phyloP scores from a whole-genome alignment of 78 protist genomes.

The Guillardia theta region DNA sequence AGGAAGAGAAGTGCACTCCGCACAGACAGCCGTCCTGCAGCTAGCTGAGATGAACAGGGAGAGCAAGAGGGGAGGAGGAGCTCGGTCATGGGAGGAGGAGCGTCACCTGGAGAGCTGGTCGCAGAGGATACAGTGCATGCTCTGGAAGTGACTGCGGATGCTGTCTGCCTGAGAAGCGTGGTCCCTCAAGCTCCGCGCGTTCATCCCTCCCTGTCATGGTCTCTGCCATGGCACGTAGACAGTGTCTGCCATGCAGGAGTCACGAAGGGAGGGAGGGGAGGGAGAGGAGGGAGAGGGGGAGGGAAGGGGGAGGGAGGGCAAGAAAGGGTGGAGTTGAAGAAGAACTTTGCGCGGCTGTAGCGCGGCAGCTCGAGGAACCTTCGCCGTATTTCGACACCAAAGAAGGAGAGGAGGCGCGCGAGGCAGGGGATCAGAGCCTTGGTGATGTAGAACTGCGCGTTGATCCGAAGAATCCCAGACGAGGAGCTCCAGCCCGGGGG shows the following conservation, averaged over 20 bases:
- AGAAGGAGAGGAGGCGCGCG: background rate
- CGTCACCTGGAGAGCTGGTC: background rate
- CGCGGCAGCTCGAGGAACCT: background rate
- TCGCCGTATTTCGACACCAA: slow-evolving; percentile 28
- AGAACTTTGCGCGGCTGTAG: background rate
- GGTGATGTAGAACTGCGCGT: slow-evolving; percentile 28
- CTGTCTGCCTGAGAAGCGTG: too few relatives aligned
- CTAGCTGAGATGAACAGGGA: background rate
- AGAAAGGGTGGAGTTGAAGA: background rate
- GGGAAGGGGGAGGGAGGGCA: too few relatives aligned
- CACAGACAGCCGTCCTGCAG: background rate
- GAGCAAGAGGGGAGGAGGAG: background rate
- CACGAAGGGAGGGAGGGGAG: background rate
- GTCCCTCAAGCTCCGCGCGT: too few relatives aligned
- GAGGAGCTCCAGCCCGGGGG: background rate
- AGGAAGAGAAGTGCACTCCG: background rate
- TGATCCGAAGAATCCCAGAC: background rate
- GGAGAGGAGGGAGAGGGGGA: background rate
- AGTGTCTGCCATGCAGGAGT: background rate
- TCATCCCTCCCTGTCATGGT: too few relatives aligned
- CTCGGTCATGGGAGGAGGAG: background rate
- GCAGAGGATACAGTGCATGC: background rate
- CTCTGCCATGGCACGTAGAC: too few relatives aligned
- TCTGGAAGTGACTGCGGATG: background rate
- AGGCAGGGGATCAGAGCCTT: background rate